Base-by-base conservation (phyloP, 371 early-diverging fungal genomes). In the Mycotypha africana region DNA sequence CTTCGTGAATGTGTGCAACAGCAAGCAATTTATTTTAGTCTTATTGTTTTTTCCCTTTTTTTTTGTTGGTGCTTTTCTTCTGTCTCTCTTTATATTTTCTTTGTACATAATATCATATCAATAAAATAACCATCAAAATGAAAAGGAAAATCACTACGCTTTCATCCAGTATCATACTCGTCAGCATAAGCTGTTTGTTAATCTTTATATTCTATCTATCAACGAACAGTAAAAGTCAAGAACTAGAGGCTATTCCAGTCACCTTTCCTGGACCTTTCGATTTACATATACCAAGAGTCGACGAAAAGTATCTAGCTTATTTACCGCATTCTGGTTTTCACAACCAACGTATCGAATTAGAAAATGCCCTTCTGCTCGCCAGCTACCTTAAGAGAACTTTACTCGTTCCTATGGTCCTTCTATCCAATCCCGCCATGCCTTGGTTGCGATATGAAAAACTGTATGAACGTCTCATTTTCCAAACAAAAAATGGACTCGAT, bases 311-410 rank as follows among this genome's bases (percentile, higher is more conserved):
- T 47, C 45, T 83, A 2, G 60, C 78, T 0, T 83, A 77, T 51
- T 49, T 83, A 19, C 83, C 83, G 14, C 83, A 83, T 48, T 79
- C 78, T 31, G 83, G 83, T 2, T 78, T 81, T 50, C 77, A 79
- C 33, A 81, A 79, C 42, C 83, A 83, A 49, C 65, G 77, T 10
- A 72, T 78, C n/a, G 65, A 74, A 41, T 60, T 82, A 20, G 78
- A 80, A 41, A 82, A 82, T 51, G 81, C 79, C 0, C 53, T 82
- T 17, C 41, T 82, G n/a, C 58, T 82, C 4, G 76, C 83, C 8
- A 53, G 67, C 14, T 78, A 78, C 45, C 58, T 78, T 42, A 76
- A 80, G 33, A 65, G 81, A 14, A 82, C 79, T 2, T 46, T 82
- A 21, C 48, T 82, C 2, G 60, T 80, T n/a, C 79, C 83, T 0